Evolutionary conservation across 2,329 filamentous ascomycete species (phyloP).

Genomic region (Zelopaecilomyces penicillatus): DNA sequence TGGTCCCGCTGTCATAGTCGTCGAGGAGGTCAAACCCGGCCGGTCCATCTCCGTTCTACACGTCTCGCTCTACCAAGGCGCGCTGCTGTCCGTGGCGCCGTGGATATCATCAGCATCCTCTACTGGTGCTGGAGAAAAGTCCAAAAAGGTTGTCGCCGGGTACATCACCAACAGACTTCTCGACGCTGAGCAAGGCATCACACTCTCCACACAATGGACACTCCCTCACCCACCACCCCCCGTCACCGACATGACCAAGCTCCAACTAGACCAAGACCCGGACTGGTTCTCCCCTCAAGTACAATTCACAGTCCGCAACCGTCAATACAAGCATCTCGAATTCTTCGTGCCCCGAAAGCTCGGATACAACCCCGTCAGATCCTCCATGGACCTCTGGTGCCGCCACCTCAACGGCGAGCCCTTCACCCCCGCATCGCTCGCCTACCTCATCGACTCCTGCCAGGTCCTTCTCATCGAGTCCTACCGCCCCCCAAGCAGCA

Average conservation of each 20-base stretch:
- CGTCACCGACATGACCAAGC: constrained; percentile 17
- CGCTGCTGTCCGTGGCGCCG: constrained; percentile 22
- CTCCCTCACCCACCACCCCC: constrained; percentile 13
- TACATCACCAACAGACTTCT: constrained; percentile 33
- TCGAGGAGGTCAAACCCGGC: constrained; percentile 35
- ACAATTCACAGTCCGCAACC: too few species aligned
- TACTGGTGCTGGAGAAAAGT: constrained; percentile 7
- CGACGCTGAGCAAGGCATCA: constrained; percentile 22
- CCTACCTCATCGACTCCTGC: constrained; percentile 55
- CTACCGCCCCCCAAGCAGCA: constrained; percentile 23
- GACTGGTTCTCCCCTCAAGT: constrained; percentile 17
- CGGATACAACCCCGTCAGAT: not conserved
- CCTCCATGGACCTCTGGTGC: constrained; percentile 44
- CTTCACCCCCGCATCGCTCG: constrained; percentile 57
- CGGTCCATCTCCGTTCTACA: constrained; percentile 33
- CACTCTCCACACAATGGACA: constrained; percentile 19
- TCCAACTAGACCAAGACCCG: constrained; percentile 17
- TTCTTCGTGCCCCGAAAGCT: too few species aligned
- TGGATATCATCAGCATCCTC: constrained; percentile 23
- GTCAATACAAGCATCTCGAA: too few species aligned
- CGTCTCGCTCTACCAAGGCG: constrained; percentile 32
- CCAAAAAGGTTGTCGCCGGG: constrained; percentile 24
- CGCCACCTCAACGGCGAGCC: constrained; percentile 48
- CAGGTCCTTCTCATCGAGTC: constrained; percentile 59
- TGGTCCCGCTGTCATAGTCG: constrained; percentile 28